phyloP scores from a whole-genome alignment of 139 green algal species.

The Closterium sp. region DNA sequence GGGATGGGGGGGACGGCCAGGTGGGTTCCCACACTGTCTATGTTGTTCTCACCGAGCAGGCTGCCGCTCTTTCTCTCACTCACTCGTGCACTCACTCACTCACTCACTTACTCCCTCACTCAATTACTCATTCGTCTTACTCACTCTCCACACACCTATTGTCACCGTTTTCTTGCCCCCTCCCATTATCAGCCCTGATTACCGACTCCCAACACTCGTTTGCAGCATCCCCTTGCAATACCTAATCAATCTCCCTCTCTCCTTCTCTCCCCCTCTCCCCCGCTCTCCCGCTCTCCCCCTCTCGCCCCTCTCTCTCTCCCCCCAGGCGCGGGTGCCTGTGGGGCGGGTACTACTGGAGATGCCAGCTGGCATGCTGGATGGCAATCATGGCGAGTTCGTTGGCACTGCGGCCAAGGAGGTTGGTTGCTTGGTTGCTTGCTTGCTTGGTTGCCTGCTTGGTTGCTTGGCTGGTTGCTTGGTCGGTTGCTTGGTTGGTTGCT shows the following conservation, averaged over 20 bases:
- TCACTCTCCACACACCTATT: not conserved
- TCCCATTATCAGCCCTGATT: not conserved
- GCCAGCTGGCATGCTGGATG: constrained; percentile 51
- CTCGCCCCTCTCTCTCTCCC: too few relatives aligned
- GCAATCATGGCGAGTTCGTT: constrained; percentile 42
- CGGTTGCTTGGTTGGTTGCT: too few relatives aligned
- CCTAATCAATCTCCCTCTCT: not conserved
- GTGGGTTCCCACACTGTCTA: not conserved
- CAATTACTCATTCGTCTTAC: not conserved
- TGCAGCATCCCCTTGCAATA: too few relatives aligned
- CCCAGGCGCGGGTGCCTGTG: constrained; percentile 40
- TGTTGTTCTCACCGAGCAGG: not conserved
- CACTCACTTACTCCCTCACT: not conserved
- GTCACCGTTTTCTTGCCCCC: not conserved
- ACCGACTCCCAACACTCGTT: too few relatives aligned
- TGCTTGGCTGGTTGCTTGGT: too few relatives aligned
- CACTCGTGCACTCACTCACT: not conserved
- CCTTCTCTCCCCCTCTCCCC: not conserved
- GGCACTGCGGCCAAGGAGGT: constrained; percentile 48
- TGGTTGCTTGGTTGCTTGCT: too few relatives aligned
- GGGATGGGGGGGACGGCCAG: too few relatives aligned
- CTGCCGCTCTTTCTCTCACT: not conserved
- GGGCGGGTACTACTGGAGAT: constrained; percentile 41
- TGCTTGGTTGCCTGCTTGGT: too few relatives aligned
- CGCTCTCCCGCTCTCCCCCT: not conserved